Base-by-base conservation (phyloP, 352 stramenopile species). In the Phytophthora lateralis region DNA sequence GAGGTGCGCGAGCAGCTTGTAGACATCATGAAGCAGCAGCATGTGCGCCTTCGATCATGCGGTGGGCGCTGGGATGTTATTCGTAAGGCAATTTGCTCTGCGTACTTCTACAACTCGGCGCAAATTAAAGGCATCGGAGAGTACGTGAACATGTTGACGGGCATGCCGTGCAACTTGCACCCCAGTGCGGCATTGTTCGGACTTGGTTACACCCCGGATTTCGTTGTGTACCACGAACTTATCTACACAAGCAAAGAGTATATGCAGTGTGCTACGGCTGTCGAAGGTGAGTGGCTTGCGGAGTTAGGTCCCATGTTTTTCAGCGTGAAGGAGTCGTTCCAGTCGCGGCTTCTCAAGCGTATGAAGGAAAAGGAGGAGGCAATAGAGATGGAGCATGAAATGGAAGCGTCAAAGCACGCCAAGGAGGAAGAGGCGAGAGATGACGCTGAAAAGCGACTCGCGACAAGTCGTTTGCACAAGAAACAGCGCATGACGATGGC, bases 271-370 rank as follows among this genome's bases (percentile, higher is more conserved):
- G 94, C 98, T 4, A 99, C 97, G 12, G 96, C 97, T 1, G 97
- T 99, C 6, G 97, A 99, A 67, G 95, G 96, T n/a, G 95, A 99
- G 80, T 99, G 98, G 97, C 87, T 99, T 2, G 97, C 97, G 14
- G 97, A 99, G 76, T 80, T 99, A n/a, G 98, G 97, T 2, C 96
- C 97, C 10, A 99, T 99, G 96, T 99, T 99, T 72, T 99, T 99
- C 73, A 98, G 86, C 43, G 84, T 99, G 27, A 99, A 99, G 66
- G 96, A 98, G 63, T 98, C 87, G 27, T 98, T 97, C 73, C 93
- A 98, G 71, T 97, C 88, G 32, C 86, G 89, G 4, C 69, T 99
- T 38, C 73, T 91, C 15, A 96, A 97, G 67, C 81, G 91, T 30
- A 91, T 75, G 75, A 98, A 97, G 70, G 85, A 89, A 29, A 81